Base-by-base conservation (phyloP, 2,329 filamentous ascomycete species). In the Lasiodiplodia theobromae region DNA sequence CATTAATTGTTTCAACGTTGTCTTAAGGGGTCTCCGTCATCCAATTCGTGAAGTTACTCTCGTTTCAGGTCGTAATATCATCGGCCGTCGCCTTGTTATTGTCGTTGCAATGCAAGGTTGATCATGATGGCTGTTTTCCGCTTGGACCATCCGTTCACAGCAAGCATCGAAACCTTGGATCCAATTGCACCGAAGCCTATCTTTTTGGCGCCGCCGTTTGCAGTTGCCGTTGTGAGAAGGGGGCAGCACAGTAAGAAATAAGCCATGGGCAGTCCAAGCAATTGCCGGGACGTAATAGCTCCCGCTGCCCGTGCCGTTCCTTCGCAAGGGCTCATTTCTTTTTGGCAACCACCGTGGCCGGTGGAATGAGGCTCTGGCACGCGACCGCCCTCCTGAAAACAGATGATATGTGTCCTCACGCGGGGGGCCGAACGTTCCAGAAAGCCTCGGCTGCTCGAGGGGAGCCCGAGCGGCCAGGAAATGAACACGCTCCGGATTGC, bases 1-100 rank as follows among this genome's bases (percentile, higher is more conserved):
- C 47, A 64, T 64, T 64, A 64, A 64, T 31, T 64, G 47, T 64
- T 64, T 64, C 60, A 64, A 64, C 18, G n/a, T 31, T 38, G 60
- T 64, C 60, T 40, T 64, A 64, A 64, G 60, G 60, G 44, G 60
- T 23, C 25, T 44, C 21, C 44, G 58, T 63, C 58, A 63, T 63
- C 58, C 58, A 51, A 37, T 62, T 63, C 58, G 25, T 63, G 25
- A 51, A 34, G 40, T 44, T 63, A 53, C n/a, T 53, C 60, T 53
- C 60, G 60, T 64, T 21, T 53, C 60, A 52, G 40, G 60, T 64
- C 60, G 51, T 64, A 16, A 52, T 23, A 31, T 64, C 60, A 47
- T 64, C 28, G 44, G 28, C 60, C 47, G 44, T 38, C 60, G 31
- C 31, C 56, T 25, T 58, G 18, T 64, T 52, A 7, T 18, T 52